A percentile compares a stretch with the other conserved stretches of the same genome.
Evolutionary conservation across 2,329 filamentous ascomycete genomes (phyloP).

Genomic region (Fusarium torulosum): DNA sequence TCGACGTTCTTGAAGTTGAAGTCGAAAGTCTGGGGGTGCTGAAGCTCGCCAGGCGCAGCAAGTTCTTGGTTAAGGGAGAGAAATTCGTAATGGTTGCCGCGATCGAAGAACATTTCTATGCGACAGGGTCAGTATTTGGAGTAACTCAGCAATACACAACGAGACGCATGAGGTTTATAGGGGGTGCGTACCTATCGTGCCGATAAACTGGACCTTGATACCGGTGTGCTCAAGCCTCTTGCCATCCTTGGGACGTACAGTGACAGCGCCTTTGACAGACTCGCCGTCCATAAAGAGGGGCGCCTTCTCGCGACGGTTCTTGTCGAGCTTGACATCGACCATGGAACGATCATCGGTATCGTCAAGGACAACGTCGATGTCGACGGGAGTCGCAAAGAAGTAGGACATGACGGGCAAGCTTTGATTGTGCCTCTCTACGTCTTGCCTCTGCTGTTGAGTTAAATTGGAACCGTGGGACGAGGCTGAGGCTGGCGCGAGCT

Average conservation of each 20-base stretch:
- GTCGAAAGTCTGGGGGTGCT: conserved; percentile 97
- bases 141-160: neutral
- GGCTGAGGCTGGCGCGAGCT: conserved; percentile 38
- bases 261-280: conserved; percentile 96
- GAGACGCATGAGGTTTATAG: conserved; percentile 20
- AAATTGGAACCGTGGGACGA: conserved; percentile 28
- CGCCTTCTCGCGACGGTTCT: conserved; percentile 96
- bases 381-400: conserved; percentile 97
- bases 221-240: conserved; percentile 98
- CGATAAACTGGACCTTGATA: conserved; percentile 99
- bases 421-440: conserved; percentile 2
- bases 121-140: conserved; percentile 12
- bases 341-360: conserved; percentile 94
- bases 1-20: conserved; percentile 99
- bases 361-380: conserved; percentile 98
- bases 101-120: conserved; percentile 99
- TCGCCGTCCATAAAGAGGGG: conserved; percentile 98
- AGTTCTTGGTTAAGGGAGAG: conserved; percentile 97
- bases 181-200: conserved; percentile 82
- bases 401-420: conserved; percentile 79
- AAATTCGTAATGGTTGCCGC: conserved; percentile 99
- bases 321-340: conserved; percentile 98
- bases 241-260: conserved; percentile 95
- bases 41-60: conserved; percentile 94
- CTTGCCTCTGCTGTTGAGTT: neutral